These are phyloP conservation scores for Byssochlamys sp. DNA, from an alignment of 2,329 filamentous ascomycete species.

Conservation along the genomic window DNA sequence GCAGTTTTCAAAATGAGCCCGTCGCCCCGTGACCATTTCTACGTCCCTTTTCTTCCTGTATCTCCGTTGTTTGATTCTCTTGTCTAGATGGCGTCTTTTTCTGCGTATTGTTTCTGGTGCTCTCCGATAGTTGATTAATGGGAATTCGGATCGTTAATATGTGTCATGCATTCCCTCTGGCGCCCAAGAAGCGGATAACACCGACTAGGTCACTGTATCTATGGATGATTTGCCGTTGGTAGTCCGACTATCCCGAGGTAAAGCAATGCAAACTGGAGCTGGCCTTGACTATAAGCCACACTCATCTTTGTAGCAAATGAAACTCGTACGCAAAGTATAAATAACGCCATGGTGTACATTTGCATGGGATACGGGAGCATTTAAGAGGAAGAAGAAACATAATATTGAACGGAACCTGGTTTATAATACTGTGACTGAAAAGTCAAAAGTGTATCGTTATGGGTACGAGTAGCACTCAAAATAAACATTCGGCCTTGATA, in stretches of 20 bases:
- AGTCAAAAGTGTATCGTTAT: neutral
- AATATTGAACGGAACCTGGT: neutral
- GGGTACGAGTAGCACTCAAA: slow-evolving; percentile 1
- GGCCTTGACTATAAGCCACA: neutral
- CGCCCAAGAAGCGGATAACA: neutral
- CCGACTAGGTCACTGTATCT: neutral
- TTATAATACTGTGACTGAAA: neutral
- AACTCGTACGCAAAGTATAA: neutral
- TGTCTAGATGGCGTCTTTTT: slow-evolving; percentile 11
- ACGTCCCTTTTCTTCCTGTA: slow-evolving; percentile 7
- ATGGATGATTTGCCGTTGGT: neutral
- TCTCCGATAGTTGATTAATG: neutral
- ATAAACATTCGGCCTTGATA: slow-evolving; percentile 13
- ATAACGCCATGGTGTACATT: neutral
- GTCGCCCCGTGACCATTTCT: slow-evolving; percentile 2
- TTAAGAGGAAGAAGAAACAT: neutral
- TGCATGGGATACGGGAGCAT: neutral
- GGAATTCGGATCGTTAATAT: neutral
- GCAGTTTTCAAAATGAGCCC: neutral
- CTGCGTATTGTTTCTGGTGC: slow-evolving; percentile 5
- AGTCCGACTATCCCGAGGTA: neutral
- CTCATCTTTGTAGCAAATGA: neutral
- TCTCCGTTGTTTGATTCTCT: slow-evolving; percentile 3
- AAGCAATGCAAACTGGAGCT: neutral
- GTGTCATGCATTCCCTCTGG: neutral